Percentiles rank a stretch among this genome's conserved stretches.
phyloP scores from a whole-genome alignment of 176 grass and related monocot species.

The Thalia dealbata region DNA sequence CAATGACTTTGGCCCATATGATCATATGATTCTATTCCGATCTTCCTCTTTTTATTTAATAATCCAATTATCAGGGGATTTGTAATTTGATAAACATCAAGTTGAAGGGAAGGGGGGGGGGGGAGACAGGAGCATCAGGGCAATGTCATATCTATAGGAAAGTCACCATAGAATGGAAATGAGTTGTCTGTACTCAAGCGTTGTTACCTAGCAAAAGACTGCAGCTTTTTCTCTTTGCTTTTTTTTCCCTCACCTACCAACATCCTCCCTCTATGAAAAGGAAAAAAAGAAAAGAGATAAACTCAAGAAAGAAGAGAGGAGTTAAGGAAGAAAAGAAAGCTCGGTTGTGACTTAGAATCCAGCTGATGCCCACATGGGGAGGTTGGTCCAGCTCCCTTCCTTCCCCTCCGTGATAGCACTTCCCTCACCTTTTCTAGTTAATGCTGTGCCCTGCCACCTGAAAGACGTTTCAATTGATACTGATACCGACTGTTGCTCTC shows the following conservation, averaged over 20 bases:
- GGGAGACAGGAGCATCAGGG: slow-evolving; percentile 35
- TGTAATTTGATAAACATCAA: not conserved
- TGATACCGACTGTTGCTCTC: not conserved
- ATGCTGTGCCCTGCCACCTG: slow-evolving; percentile 3
- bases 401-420: slow-evolving; percentile 14
- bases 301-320: not conserved
- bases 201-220: slow-evolving; percentile 2
- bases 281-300: slow-evolving; percentile 9
- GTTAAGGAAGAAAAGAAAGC: slow-evolving; percentile 18
- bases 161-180: slow-evolving; percentile 16
- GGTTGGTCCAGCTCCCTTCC: slow-evolving; percentile 20
- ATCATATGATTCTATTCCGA: slow-evolving; percentile 46
- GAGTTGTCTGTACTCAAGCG: slow-evolving; percentile 32
- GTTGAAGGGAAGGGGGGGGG: not conserved
- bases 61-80: slow-evolving; percentile 25
- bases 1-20: slow-evolving; percentile 25
- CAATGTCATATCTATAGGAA: slow-evolving; percentile 36
- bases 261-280: not conserved
- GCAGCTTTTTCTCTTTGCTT: slow-evolving; percentile 6
- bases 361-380: slow-evolving; percentile 54
- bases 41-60: slow-evolving; percentile 26
- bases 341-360: slow-evolving; percentile 41
- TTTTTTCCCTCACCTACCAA: not conserved
- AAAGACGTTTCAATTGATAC: slow-evolving; percentile 5
- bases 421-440: slow-evolving; percentile 21